phyloP scores from a whole-genome alignment of 2,329 filamentous ascomycete genomes.

The Colletotrichum sidae region DNA sequence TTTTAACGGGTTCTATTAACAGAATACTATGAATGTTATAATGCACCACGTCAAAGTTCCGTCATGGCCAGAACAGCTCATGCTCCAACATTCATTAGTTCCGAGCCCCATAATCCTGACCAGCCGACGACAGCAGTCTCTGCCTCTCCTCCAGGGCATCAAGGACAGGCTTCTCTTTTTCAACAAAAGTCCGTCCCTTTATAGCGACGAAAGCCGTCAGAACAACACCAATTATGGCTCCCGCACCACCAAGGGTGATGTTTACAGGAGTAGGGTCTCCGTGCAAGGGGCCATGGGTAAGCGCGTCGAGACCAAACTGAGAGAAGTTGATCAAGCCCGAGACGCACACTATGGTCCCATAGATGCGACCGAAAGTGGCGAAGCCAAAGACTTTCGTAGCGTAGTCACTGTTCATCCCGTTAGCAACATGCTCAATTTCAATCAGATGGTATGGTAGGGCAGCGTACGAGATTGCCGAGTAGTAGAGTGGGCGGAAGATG shows the following conservation, averaged over 20 bases:
- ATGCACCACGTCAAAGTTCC: too few relatives aligned
- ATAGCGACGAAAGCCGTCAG: constrained; percentile 67
- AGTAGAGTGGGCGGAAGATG: constrained; percentile 80
- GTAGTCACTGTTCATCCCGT: constrained; percentile 65
- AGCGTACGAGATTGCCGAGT: constrained; percentile 75
- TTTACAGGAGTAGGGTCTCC: constrained; percentile 75
- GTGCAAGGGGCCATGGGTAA: constrained; percentile 72
- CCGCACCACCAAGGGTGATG: constrained; percentile 63
- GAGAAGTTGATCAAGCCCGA: constrained; percentile 79
- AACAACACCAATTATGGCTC: constrained; percentile 64
- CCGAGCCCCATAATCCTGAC: constrained; percentile 17
- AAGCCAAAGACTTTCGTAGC: constrained; percentile 85
- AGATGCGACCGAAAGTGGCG: constrained; percentile 83
- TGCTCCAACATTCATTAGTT: not conserved
- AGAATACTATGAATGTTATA: too few relatives aligned
- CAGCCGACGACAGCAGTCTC: constrained; percentile 18
- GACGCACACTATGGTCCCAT: constrained; percentile 79
- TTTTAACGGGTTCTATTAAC: not conserved
- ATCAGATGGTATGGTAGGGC: not conserved
- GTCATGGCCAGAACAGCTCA: not conserved
- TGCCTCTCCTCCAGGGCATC: constrained; percentile 26
- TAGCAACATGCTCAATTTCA: rapidly evolving
- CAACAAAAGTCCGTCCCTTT: constrained; percentile 35
- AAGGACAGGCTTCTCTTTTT: constrained; percentile 26
- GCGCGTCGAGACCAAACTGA: constrained; percentile 75